phyloP scores from a whole-genome alignment of 306 rosid genomes.

The Lithocarpus polystachyus region DNA sequence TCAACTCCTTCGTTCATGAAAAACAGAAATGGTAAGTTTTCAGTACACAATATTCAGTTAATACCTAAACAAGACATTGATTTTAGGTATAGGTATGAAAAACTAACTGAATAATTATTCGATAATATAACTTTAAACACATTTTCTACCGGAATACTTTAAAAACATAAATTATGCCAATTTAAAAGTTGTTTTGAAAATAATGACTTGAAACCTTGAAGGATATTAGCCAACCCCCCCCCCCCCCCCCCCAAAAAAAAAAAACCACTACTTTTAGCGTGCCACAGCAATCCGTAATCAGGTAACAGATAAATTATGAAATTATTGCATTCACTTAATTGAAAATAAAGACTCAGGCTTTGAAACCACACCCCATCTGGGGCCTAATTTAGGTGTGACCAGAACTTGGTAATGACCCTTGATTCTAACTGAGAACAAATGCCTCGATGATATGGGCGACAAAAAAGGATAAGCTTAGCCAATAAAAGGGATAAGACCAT shows the following conservation, averaged over 20 bases:
- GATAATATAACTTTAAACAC: neutral
- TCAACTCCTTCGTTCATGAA: conserved; percentile 59
- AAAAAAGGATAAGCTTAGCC: no score
- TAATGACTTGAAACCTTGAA: no score
- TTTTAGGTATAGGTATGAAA: neutral
- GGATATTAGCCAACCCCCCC: no score
- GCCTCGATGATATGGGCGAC: no score
- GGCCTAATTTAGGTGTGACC: no score
- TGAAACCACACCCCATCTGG: no score
- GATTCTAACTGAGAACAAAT: no score
- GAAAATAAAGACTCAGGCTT: no score
- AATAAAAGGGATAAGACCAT: neutral
- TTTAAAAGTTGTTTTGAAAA: no score
- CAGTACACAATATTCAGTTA: neutral
- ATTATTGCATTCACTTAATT: neutral
- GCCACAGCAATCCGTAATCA: neutral
- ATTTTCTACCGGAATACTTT: neutral
- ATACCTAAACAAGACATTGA: neutral
- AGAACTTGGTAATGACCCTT: no score
- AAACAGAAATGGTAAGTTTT: conserved; percentile 24
- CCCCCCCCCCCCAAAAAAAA: no score
- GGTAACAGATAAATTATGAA: neutral
- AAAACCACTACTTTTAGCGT: neutral
- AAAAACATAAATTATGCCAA: neutral
- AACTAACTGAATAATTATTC: neutral